phyloP scores from a whole-genome alignment of 495 filamentous ascomycete species.

The Melanomma pulvis-pyrius region DNA sequence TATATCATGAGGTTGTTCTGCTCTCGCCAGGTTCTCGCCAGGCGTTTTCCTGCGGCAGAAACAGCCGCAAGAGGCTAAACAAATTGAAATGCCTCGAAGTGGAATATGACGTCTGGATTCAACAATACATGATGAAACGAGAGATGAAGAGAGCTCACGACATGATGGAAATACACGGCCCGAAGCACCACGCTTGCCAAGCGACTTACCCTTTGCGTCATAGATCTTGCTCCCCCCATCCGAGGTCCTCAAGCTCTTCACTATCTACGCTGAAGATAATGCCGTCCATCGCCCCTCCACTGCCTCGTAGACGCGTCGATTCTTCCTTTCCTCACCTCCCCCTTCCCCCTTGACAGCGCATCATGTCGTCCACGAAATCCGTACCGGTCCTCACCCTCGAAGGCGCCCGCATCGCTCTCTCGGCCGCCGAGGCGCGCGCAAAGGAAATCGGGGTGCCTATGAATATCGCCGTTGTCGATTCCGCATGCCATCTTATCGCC shows the following conservation, averaged over 20 bases:
- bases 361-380: constrained; percentile 28
- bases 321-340: background rate
- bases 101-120: no score
- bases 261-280: constrained; percentile 6
- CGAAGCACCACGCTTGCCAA: background rate
- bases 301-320: background rate
- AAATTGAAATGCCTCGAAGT: no score
- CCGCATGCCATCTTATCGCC: constrained; percentile 42
- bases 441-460: constrained; percentile 42
- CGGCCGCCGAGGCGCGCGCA: constrained; percentile 41
- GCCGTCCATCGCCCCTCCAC: background rate
- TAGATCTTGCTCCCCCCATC: background rate
- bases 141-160: background rate
- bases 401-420: constrained; percentile 43
- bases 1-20: no score
- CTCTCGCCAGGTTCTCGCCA: no score
- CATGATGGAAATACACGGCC: background rate
- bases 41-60: no score
- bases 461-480: constrained; percentile 49
- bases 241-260: constrained; percentile 1
- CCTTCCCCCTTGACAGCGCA: background rate
- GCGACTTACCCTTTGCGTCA: background rate
- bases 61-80: no score
- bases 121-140: no score
- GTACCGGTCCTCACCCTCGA: constrained; percentile 41